Base-by-base conservation (phyloP, 2,329 filamentous ascomycete genomes). In the Sclerotinia sclerotiorum region DNA sequence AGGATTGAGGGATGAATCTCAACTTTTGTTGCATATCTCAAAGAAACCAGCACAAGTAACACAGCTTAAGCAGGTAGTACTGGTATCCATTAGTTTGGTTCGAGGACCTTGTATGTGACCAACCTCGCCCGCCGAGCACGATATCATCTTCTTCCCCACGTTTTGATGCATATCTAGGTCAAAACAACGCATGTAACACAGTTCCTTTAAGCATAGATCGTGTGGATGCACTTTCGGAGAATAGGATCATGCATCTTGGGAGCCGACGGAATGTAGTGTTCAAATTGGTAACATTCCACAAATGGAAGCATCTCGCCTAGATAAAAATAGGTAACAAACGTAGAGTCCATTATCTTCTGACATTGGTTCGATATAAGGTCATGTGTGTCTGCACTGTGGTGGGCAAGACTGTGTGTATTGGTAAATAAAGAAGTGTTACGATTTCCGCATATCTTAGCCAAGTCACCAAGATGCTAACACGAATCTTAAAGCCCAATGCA, bases 151-250 rank as follows among this genome's bases (percentile, higher is more conserved):
- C 7, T 39, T 5, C 21, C 39, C 29, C 29, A 24, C 39, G 7
- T 63, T 63, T 67, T 67, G 48, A 55, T 63, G 65, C 65, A 55
- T 32, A 46, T 63, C 57, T 48, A 17, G 54, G n/a, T 55, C 65
- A 29, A 55, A 32, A 13, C 39, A 67, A 29, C 56, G 35, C 1
- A 62, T 13, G 35, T 62, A 54, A 17, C 35, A 63, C 48, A 48
- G n/a, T 11, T 55, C 6, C 21, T 24, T 19, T 29, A 15, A 19
- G 13, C 15, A 51, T 21, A 7, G 15, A 11, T 5, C 1, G 4
- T 44, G 11, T 61, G 8, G 29, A 5, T 11, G 19, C n/a, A n/a
- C 46, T 2, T 21, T 15, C 11, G 24, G 21, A 24, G 27, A 17
- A 17, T 13, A 17, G 11, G 0, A 29, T 10, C 7, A 5, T 39